phyloP scores from a whole-genome alignment of 176 grass and related monocot species.

The Cenchrus fungigraminus region DNA sequence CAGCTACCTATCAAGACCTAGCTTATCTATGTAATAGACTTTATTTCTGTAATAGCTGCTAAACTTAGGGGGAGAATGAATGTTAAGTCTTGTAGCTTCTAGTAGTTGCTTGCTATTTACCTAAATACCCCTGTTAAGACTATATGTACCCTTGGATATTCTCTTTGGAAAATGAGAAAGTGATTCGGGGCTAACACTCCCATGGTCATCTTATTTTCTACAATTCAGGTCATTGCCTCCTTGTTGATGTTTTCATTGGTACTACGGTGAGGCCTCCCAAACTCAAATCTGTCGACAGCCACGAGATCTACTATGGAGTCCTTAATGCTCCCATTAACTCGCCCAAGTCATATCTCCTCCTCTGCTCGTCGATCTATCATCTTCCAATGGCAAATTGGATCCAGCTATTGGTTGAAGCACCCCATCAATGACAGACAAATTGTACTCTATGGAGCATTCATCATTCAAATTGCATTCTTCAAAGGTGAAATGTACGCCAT shows the following conservation, averaged over 20 bases:
- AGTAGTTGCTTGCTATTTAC: too few relatives aligned
- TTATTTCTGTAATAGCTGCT: too few relatives aligned
- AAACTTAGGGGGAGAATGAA: too few relatives aligned
- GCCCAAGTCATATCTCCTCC: slow-evolving; percentile 42
- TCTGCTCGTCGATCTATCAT: slow-evolving; percentile 33
- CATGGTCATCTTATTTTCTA: slow-evolving; percentile 54
- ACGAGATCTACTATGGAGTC: slow-evolving; percentile 26
- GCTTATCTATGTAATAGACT: too few relatives aligned
- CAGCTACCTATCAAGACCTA: too few relatives aligned
- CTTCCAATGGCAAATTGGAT: slow-evolving; percentile 51
- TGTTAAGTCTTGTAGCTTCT: too few relatives aligned
- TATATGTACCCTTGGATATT: too few relatives aligned
- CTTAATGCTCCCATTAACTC: slow-evolving; percentile 50
- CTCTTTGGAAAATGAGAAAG: too few relatives aligned
- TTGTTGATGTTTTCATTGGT: slow-evolving; percentile 52
- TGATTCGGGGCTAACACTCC: background rate
- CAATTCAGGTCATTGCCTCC: background rate
- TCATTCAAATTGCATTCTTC: slow-evolving; percentile 19
- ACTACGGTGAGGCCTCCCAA: slow-evolving; percentile 40
- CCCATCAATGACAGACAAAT: background rate
- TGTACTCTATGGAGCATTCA: background rate
- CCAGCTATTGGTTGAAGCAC: slow-evolving; percentile 35
- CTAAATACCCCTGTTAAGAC: too few relatives aligned
- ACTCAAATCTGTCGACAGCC: background rate
- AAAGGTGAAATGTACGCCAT: slow-evolving; percentile 28